Evolutionary conservation across 345 rosid species (phyloP), one percentile per base, ranked within the genome.

Genomic region (Euphorbia peplus): DNA sequence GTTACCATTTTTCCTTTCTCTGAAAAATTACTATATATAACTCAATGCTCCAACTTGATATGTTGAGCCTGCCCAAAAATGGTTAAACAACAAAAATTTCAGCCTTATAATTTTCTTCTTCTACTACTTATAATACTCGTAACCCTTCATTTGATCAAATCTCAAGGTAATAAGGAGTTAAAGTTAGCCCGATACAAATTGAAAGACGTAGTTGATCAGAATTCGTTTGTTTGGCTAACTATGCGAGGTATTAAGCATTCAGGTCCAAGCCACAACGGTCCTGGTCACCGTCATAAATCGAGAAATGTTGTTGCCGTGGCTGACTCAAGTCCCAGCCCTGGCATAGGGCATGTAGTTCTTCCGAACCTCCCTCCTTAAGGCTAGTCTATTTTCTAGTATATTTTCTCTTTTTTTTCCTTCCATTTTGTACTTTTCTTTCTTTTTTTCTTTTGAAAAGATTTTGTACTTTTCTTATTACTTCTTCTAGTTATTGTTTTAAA

Each of bases 311-410:
- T 24, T 15, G 3, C 4, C 9, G 47, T 58, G 5, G 35, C 60
- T 25, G 66, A 70, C 13, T 78, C 84, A 0, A 79, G 82, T 44
- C 84, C 82, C 9, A 77, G 79, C 68, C 80, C 82, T 1, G 84
- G 81, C 19, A 25, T 30, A 0, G 82, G 82, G 16, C 84, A 81
- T 73, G 15, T 24, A 71, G 15, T 25, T 8, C 59, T 16, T 19
- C 37, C n/a, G 15, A 3, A 3, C 0, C 57, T 29, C 64, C 56
- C 26, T 63, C 73, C 54, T 56, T 2, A 57, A n/a, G 12, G 9
- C 24, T 44, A 56, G 63, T 19, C 0, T 3, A 28, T 8, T 29
- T 25, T 5, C 18, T n/a, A n/a, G n/a, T n/a, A n/a, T n/a, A n/a
- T n/a, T n/a, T n/a, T 0, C 21, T 15, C 1, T 5, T 25, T 15